phyloP scores from a whole-genome alignment of 2,329 filamentous ascomycete genomes.

The Penicillium freii region DNA sequence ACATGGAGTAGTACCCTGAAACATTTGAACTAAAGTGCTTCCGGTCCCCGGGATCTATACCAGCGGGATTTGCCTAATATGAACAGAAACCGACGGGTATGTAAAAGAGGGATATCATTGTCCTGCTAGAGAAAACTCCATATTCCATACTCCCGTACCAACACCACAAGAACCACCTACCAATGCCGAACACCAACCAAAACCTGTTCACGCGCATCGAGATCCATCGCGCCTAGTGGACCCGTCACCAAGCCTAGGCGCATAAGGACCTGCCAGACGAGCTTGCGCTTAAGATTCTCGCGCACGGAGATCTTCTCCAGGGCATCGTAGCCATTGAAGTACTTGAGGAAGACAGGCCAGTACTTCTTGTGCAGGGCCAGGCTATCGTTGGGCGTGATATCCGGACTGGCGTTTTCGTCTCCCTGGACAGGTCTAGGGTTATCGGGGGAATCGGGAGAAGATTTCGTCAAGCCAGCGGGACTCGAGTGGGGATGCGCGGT shows the following conservation, averaged over 20 bases:
- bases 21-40: background rate
- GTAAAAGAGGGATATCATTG: slow-evolving; percentile 6
- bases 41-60: slow-evolving; percentile 5
- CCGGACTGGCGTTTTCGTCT: slow-evolving; percentile 14
- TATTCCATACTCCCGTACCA: background rate
- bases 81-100: background rate
- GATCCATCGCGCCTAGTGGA: slow-evolving; percentile 28
- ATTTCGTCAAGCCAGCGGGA: slow-evolving; percentile 63
- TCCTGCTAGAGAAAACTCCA: background rate
- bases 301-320: slow-evolving; percentile 83
- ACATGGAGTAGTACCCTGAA: background rate
- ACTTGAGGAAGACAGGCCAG: slow-evolving; percentile 74
- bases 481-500: slow-evolving; percentile 74
- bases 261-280: slow-evolving; percentile 52
- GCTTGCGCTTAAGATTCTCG: slow-evolving; percentile 81
- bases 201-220: slow-evolving; percentile 39
- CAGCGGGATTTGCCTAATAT: background rate
- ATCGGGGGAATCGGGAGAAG: slow-evolving; percentile 40
- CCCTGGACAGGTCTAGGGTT: slow-evolving; percentile 9
- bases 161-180: slow-evolving; percentile 42
- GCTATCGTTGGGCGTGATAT: slow-evolving; percentile 23
- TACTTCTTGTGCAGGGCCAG: slow-evolving; percentile 53
- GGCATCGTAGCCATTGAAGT: slow-evolving; percentile 82
- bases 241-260: slow-evolving; percentile 67
- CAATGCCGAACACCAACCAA: slow-evolving; percentile 68